Percentiles rank a stretch among this genome's conserved stretches.
These are phyloP conservation scores for Trypanosoma platydactyli DNA, from an alignment of 208 protist genomes.

Conservation along the genomic window DNA sequence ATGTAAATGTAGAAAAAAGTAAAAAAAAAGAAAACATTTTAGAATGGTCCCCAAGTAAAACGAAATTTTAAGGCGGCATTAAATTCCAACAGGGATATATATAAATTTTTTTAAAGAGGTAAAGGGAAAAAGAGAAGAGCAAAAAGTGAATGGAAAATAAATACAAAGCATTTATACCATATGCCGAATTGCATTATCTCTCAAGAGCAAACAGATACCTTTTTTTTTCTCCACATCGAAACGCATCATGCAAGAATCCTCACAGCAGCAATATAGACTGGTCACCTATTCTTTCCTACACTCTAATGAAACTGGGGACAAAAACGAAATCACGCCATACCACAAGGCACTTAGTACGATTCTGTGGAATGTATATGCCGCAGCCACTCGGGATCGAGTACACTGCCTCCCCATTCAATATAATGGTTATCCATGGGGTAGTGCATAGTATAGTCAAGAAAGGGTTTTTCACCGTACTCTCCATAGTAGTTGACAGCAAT, in stretches of 20 bases:
- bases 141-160: conserved; percentile 5
- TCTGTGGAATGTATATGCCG: conserved; percentile 89
- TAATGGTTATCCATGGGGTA: conserved; percentile 85
- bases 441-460: conserved; percentile 77
- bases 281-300: neutral
- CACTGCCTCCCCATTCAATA: conserved; percentile 81
- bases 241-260: neutral
- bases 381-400: conserved; percentile 84
- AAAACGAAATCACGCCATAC: conserved; percentile 18
- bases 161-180: neutral
- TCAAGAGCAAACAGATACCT: neutral
- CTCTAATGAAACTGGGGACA: conserved; percentile 4
- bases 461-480: conserved; percentile 89
- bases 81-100: conserved; percentile 4
- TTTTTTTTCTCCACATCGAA: neutral
- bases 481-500: conserved; percentile 71
- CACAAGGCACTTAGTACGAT: conserved; percentile 50
- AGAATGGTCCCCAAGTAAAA: neutral
- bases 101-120: neutral
- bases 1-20: conserved; percentile 15
- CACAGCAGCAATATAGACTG: conserved; percentile 3
- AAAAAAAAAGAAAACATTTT: conserved; percentile 14
- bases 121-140: conserved; percentile 12
- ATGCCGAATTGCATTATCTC: neutral
- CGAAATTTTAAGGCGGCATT: too few species aligned